Conservation (phyloP, 1,284 basidiomycete genomes). For the Marasmius fiardii region DNA sequence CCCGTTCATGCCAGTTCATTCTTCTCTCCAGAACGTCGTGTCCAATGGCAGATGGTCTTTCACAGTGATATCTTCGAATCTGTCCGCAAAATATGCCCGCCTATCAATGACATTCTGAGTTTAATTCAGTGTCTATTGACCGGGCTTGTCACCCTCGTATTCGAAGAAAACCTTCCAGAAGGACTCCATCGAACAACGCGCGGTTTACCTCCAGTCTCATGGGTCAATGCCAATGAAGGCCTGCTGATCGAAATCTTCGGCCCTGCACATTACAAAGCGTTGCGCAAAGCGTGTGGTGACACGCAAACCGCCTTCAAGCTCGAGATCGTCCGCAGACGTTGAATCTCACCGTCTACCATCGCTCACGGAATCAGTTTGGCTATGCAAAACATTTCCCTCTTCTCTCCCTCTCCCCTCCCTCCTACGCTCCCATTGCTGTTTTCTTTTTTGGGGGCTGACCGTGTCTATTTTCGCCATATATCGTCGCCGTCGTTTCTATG, state of each 20-base stretch:
- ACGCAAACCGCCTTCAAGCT: constrained; percentile 69
- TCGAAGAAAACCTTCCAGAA: constrained; percentile 66
- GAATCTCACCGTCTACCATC: constrained; percentile 17
- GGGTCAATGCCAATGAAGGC: constrained; percentile 67
- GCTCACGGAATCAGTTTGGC: no score
- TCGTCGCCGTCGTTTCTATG: constrained; percentile 2
- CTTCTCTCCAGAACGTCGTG: constrained; percentile 75
- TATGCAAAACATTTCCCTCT: constrained; percentile 7
- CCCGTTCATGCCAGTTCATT: constrained; percentile 77
- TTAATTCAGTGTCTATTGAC: constrained; percentile 79
- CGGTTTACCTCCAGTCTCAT: constrained; percentile 69
- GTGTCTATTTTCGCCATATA: constrained; percentile 1
- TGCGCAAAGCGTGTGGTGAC: constrained; percentile 69
- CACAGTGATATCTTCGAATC: constrained; percentile 79
- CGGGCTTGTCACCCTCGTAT: constrained; percentile 71
- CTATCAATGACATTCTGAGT: constrained; percentile 73
- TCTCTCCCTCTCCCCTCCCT: constrained; percentile 14
- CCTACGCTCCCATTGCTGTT: constrained; percentile 20
- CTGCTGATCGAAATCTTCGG: constrained; percentile 70
- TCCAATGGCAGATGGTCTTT: constrained; percentile 87
- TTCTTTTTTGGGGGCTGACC: constrained; percentile 8
- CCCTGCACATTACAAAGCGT: constrained; percentile 61
- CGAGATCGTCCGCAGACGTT: constrained; percentile 44
- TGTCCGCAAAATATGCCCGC: constrained; percentile 70
- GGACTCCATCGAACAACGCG: constrained; percentile 70